A percentile compares a stretch with the other conserved stretches of the same genome.
phyloP scores from a whole-genome alignment of 129 eudicot genomes.

The Pittosporum tobira region DNA sequence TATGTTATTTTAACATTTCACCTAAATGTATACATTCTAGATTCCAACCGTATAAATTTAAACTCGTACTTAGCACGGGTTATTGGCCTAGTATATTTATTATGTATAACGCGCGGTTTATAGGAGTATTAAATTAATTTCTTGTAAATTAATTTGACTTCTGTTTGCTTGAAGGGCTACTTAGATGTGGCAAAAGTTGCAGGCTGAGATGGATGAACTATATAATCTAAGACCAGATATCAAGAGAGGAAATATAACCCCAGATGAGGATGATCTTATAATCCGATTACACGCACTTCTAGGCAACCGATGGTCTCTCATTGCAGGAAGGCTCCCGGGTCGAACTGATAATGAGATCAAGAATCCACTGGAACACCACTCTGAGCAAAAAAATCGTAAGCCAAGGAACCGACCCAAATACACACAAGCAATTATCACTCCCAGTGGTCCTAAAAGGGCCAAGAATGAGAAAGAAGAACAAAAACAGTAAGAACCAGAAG shows the following conservation, averaged over 20 bases:
- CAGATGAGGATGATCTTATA: constrained; percentile 34
- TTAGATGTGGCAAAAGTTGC: constrained; percentile 38
- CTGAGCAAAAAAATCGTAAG: constrained; percentile 18
- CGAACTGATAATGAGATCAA: constrained; percentile 45
- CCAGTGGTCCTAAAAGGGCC: not conserved
- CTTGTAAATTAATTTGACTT: no score
- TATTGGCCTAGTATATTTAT: no score
- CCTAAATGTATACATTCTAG: no score
- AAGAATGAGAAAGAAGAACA: constrained; percentile 8
- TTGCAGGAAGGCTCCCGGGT: constrained; percentile 34
- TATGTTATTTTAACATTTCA: no score
- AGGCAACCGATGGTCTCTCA: constrained; percentile 42
- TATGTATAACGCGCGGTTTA: no score
- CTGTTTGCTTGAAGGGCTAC: constrained; percentile 15
- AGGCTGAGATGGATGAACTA: constrained; percentile 24
- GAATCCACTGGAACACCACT: constrained; percentile 32
- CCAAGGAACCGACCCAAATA: constrained; percentile 17
- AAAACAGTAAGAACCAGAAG: constrained; percentile 5
- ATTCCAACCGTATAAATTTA: no score
- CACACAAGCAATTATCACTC: constrained; percentile 5
- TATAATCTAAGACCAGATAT: constrained; percentile 27
- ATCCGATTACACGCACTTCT: constrained; percentile 26
- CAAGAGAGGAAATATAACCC: constrained; percentile 30
- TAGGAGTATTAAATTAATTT: no score
- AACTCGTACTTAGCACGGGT: no score